phyloP scores from a whole-genome alignment of 768 basidiomycete species.

The Lanmaoa rubissima region DNA sequence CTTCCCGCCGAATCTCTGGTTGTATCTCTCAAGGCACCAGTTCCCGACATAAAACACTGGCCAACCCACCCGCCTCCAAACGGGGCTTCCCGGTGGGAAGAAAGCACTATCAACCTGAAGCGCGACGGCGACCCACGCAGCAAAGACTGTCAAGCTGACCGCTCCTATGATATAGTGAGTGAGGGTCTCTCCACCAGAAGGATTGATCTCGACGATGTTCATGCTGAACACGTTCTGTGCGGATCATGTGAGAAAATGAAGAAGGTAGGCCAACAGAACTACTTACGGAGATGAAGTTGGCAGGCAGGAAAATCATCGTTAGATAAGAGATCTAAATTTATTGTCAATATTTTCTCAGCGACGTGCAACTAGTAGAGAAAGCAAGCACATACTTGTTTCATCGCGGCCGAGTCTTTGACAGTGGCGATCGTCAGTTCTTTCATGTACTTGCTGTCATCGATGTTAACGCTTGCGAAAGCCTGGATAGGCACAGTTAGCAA shows the following conservation, averaged over 20 bases:
- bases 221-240: constrained; percentile 52
- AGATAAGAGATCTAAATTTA: constrained; percentile 42
- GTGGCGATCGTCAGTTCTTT: constrained; percentile 47
- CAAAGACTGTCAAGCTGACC: constrained; percentile 45
- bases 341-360: neutral
- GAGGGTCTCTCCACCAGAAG: constrained; percentile 28
- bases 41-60: constrained; percentile 12
- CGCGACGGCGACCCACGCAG: constrained; percentile 55
- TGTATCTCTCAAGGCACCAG: neutral
- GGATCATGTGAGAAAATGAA: constrained; percentile 1
- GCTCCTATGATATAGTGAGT: constrained; percentile 40
- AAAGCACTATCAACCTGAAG: constrained; percentile 39
- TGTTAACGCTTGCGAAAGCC: constrained; percentile 62
- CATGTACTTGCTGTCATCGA: constrained; percentile 53
- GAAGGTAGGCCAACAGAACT: no score
- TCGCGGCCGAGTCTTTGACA: constrained; percentile 41
- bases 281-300: constrained; percentile 42
- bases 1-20: neutral
- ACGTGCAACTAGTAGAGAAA: constrained; percentile 25
- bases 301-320: constrained; percentile 61
- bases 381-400: constrained; percentile 30
- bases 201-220: constrained; percentile 49
- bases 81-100: constrained; percentile 12
- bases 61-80: constrained; percentile 25
- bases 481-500: constrained; percentile 16